Evolutionary conservation across 768 basidiomycete genomes (phyloP), one percentile per base, ranked within the genome.

Genomic region (Chlorophyllum brunneum): DNA sequence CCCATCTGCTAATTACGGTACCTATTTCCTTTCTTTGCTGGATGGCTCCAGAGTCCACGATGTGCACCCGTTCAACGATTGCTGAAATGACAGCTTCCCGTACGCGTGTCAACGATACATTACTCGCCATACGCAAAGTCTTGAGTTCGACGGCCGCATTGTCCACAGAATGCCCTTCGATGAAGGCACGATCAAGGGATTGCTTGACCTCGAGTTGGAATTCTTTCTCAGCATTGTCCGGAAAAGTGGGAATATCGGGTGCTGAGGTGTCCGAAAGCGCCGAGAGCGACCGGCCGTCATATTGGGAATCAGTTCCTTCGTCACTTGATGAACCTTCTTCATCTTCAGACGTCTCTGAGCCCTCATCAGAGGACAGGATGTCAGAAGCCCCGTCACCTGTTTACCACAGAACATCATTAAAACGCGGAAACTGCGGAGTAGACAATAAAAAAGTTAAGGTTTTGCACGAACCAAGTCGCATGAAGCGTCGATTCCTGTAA

Each of bases 41-140:
- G 2, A 65, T 67, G 0, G 77, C 72, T 27, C 80, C 80, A 2
- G 75, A 80, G 2, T 79, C 78, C 1, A 83, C 74, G 36, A 92
- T 68, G 43, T 72, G 72, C 40, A 94, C 85, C 54, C 79, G 79
- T 54, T 83, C 82, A 50, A 95, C 83, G 53, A 98, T 77, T 33
- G 83, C 88, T n/a, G 78, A 78, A 31, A 98, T 76, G n/a, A 98
- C 91, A 13, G 88, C 88, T 67, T 94, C 88, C 46, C 89, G 78
- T 13, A 97, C 94, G 45, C 83, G 77, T n/a, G 78, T 79, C 16
- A 97, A 77, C 9, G 90, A 81, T 23, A 98, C 95, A 61, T 98
- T 98, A 61, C 87, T 90, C 30, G 93, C 92, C 92, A 98, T 95
- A 43, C 95, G 88, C 39, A 99, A 79, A 38, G 95, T 97, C 72